Evolutionary conservation across 1,284 basidiomycete genomes (phyloP).

Genomic region (Chondrostereum purpureum): DNA sequence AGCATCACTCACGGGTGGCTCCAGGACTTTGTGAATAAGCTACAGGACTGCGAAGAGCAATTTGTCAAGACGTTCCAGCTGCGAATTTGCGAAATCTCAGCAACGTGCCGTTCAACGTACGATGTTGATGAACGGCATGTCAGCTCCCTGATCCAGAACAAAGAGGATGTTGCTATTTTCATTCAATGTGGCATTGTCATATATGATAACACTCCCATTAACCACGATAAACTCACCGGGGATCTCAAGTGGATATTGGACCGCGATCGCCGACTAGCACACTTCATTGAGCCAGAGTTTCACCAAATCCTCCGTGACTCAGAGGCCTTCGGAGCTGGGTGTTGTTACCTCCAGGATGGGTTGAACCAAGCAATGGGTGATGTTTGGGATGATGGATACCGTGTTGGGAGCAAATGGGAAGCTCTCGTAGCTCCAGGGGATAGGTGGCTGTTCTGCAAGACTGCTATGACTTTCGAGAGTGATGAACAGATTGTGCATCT

Average conservation of each 20-base stretch:
- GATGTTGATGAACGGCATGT: slow-evolving; percentile 24
- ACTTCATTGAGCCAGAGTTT: slow-evolving; percentile 19
- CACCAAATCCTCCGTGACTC: not conserved
- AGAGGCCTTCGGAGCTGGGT: slow-evolving; percentile 8
- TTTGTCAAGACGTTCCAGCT: slow-evolving; percentile 17
- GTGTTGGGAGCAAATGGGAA: slow-evolving; percentile 24
- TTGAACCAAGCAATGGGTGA: slow-evolving; percentile 27
- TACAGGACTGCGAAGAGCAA: slow-evolving; percentile 18
- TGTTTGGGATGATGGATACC: slow-evolving; percentile 33
- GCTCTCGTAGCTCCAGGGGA: slow-evolving; percentile 18
- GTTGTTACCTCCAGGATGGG: slow-evolving; percentile 13
- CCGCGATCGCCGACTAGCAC: slow-evolving; percentile 22
- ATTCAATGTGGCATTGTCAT: slow-evolving; percentile 29
- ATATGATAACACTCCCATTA: slow-evolving; percentile 20
- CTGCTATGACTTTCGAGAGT: not conserved
- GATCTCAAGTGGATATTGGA: slow-evolving; percentile 18
- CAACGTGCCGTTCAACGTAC: slow-evolving; percentile 34
- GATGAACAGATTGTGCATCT: slow-evolving; percentile 6
- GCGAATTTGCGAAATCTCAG: slow-evolving; percentile 27
- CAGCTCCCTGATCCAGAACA: slow-evolving; percentile 15
- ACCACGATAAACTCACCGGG: slow-evolving; percentile 17
- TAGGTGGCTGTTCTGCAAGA: slow-evolving; percentile 28
- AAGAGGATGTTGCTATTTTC: slow-evolving; percentile 22
- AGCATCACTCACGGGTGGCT: slow-evolving; percentile 30
- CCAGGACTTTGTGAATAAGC: slow-evolving; percentile 19